Conservation (phyloP, 2,329 filamentous ascomycete species). For the Zymoseptoria ardabiliae region DNA sequence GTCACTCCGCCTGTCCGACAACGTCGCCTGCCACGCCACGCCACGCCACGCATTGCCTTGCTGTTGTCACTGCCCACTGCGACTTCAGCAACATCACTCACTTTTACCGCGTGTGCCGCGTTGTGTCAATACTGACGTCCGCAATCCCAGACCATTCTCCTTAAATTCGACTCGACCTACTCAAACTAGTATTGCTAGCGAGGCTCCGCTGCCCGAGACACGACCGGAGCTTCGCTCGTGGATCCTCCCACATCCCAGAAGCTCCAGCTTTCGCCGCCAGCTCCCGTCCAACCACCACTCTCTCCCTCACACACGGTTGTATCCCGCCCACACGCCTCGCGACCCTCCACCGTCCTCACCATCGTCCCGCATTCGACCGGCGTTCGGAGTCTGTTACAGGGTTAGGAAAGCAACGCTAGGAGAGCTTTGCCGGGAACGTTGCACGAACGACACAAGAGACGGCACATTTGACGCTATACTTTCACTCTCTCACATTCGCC, state of each 20-base stretch:
- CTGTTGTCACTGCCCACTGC: not conserved
- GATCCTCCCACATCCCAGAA: not conserved
- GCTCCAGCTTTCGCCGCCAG: not conserved
- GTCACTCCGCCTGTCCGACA: not conserved
- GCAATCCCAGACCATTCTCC: not conserved
- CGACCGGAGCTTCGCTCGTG: not conserved
- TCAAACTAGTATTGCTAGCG: not conserved
- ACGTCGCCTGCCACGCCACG: not conserved
- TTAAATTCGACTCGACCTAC: no score
- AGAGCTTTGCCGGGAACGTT: not conserved
- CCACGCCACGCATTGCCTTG: not conserved
- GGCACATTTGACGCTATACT: not conserved
- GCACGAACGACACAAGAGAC: not conserved
- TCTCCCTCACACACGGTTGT: not conserved
- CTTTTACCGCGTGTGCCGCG: not conserved
- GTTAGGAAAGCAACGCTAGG: slow-evolving; percentile 1
- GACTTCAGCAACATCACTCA: not conserved
- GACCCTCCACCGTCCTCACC: not conserved
- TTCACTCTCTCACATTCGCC: not conserved
- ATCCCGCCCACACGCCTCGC: slow-evolving; percentile 1
- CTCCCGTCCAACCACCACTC: not conserved
- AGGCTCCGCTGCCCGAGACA: not conserved
- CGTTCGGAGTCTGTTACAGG: slow-evolving; percentile 16
- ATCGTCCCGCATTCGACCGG: slow-evolving; percentile 12
- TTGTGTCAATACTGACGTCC: not conserved